Conservation (phyloP, 495 filamentous ascomycete species). For the Patellaria atrata region DNA sequence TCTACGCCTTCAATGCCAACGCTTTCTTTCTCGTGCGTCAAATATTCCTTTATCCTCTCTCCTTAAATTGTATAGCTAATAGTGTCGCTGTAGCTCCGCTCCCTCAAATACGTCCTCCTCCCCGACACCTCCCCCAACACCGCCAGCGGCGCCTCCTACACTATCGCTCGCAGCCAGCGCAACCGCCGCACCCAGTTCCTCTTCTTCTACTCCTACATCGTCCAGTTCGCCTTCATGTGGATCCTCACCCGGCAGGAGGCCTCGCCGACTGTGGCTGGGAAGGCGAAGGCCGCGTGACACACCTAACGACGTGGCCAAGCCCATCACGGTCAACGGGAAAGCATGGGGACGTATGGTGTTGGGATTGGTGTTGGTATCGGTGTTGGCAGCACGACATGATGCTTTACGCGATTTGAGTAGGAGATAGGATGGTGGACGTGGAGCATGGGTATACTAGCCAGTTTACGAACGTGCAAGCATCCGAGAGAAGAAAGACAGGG, state of each 20-base stretch:
- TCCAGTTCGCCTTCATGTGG: constrained; percentile 94
- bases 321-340: too few species aligned
- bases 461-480: too few species aligned
- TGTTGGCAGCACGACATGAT: too few species aligned
- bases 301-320: too few species aligned
- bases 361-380: too few species aligned
- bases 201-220: constrained; percentile 85
- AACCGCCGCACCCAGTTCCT: constrained; percentile 89
- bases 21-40: constrained; percentile 79
- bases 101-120: constrained; percentile 86
- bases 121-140: constrained; percentile 61
- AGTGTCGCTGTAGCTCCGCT: constrained; percentile 53
- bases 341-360: too few species aligned
- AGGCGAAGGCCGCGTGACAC: too few species aligned
- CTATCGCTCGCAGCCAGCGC: constrained; percentile 66
- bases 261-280: background rate
- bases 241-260: constrained; percentile 44
- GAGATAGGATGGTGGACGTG: too few species aligned
- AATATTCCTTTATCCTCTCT: background rate
- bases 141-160: constrained; percentile 53
- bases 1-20: constrained; percentile 83
- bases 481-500: too few species aligned
- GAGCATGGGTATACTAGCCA: too few species aligned
- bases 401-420: too few species aligned
- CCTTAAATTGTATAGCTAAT: constrained; percentile 1